phyloP scores from a whole-genome alignment of 148 eudicot species.

The Nepenthes gracilis region DNA sequence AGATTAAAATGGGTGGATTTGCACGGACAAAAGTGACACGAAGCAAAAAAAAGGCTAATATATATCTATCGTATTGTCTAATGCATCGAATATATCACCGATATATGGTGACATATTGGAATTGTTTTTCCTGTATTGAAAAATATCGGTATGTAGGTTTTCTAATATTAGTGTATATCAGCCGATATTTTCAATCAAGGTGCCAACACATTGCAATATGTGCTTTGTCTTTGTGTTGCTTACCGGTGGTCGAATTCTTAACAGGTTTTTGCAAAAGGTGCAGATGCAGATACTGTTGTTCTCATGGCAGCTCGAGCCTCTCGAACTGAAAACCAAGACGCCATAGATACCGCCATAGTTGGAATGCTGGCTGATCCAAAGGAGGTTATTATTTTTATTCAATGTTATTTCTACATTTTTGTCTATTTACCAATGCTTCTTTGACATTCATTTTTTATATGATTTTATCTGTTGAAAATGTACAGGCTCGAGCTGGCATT shows the following conservation, averaged over 20 bases:
- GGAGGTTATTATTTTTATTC: conserved; percentile 27
- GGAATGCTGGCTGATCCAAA: conserved; percentile 61
- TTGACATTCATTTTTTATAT: background rate
- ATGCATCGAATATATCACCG: too few relatives aligned
- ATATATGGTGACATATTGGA: too few relatives aligned
- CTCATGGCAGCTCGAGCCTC: conserved; percentile 67
- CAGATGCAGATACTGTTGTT: conserved; percentile 47
- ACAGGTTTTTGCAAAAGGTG: conserved; percentile 53
- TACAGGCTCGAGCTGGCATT: conserved; percentile 57
- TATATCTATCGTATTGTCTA: too few relatives aligned
- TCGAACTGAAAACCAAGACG: conserved; percentile 52
- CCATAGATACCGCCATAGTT: conserved; percentile 56
- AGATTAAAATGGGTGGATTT: background rate
- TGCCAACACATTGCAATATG: background rate
- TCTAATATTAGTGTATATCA: too few relatives aligned
- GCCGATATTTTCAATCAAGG: too few relatives aligned
- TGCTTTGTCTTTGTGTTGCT: background rate
- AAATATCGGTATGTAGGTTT: too few relatives aligned
- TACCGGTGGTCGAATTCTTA: conserved; percentile 4
- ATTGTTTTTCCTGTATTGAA: too few relatives aligned
- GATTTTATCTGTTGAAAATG: background rate
- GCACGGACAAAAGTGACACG: too few relatives aligned
- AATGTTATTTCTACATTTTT: background rate
- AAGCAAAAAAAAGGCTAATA: too few relatives aligned
- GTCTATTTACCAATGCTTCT: conserved; percentile 1